These are phyloP conservation scores for Glonium stellatum DNA, from an alignment of 495 filamentous ascomycete species.

Conservation along the genomic window DNA sequence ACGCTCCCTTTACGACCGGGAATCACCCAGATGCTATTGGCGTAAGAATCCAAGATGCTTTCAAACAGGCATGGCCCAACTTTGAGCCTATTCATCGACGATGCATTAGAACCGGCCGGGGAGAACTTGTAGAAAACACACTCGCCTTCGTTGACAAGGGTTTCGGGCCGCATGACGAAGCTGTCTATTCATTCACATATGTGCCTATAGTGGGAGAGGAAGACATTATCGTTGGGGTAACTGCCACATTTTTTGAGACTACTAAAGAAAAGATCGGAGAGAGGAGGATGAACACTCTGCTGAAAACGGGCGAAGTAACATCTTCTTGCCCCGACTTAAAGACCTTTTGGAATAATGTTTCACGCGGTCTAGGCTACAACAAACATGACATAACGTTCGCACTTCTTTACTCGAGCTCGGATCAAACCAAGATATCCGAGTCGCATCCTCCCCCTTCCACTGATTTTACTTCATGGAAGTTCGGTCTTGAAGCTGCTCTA, in stretches of 20 bases:
- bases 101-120: conserved; percentile 10
- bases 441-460: neutral
- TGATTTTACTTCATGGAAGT: neutral
- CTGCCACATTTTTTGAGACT: conserved; percentile 12
- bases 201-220: conserved; percentile 13
- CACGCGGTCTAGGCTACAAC: neutral
- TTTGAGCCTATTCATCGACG: conserved; percentile 13
- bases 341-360: neutral
- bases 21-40: conserved; percentile 18
- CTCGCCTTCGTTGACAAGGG: conserved; percentile 11
- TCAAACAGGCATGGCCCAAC: neutral
- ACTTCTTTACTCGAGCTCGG: neutral
- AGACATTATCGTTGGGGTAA: conserved; percentile 10
- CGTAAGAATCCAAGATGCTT: too few species aligned
- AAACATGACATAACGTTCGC: neutral
- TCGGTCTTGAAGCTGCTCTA: neutral
- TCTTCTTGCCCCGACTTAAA: neutral
- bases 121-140: conserved; percentile 4
- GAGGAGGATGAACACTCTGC: neutral
- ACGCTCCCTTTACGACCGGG: conserved; percentile 7
- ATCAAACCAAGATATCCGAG: neutral
- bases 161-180: conserved; percentile 18
- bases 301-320: neutral
- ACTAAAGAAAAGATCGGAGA: conserved; percentile 10
- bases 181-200: conserved; percentile 17